A percentile compares a stretch with the other conserved stretches of the same genome.
phyloP scores from a whole-genome alignment of 2,329 filamentous ascomycete species.

The Plenodomus tracheiphilus region DNA sequence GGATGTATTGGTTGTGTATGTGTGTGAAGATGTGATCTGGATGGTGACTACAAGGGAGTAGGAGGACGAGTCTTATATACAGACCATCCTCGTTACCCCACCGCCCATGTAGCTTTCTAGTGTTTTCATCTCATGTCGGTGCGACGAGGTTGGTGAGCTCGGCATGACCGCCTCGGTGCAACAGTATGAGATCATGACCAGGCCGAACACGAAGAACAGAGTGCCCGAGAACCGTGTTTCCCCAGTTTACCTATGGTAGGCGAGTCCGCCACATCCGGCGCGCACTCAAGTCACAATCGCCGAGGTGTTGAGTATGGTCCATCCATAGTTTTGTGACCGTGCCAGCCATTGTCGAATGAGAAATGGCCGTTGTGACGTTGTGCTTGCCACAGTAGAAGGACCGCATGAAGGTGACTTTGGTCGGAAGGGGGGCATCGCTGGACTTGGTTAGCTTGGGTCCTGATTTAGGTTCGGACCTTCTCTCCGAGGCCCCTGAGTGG shows the following conservation, averaged over 20 bases:
- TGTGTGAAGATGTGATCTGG: slow-evolving; percentile 6
- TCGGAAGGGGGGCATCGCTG: neutral
- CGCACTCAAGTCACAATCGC: neutral
- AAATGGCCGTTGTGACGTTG: slow-evolving; percentile 3
- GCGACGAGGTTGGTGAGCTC: slow-evolving; percentile 15
- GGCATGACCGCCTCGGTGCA: slow-evolving; percentile 12
- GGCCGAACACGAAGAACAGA: slow-evolving; percentile 14
- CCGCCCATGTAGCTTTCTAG: neutral
- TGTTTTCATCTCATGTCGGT: slow-evolving; percentile 2
- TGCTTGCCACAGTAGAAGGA: neutral
- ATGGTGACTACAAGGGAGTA: slow-evolving; percentile 2
- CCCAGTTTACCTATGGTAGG: slow-evolving; percentile 14
- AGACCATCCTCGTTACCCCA: slow-evolving; percentile 3
- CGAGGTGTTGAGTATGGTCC: neutral
- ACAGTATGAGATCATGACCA: slow-evolving; percentile 22
- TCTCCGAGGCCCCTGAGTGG: neutral
- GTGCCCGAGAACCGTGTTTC: slow-evolving; percentile 9
- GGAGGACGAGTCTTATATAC: slow-evolving; percentile 15
- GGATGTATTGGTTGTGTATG: slow-evolving; percentile 2
- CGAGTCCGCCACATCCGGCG: slow-evolving; percentile 4
- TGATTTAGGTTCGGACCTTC: neutral
- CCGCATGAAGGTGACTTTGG: neutral
- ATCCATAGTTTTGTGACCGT: neutral
- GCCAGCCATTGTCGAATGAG: slow-evolving; percentile 5
- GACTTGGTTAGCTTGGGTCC: slow-evolving; percentile 1